These are phyloP conservation scores for Dendrothele bispora DNA, from an alignment of 768 basidiomycete species.

Conservation along the genomic window DNA sequence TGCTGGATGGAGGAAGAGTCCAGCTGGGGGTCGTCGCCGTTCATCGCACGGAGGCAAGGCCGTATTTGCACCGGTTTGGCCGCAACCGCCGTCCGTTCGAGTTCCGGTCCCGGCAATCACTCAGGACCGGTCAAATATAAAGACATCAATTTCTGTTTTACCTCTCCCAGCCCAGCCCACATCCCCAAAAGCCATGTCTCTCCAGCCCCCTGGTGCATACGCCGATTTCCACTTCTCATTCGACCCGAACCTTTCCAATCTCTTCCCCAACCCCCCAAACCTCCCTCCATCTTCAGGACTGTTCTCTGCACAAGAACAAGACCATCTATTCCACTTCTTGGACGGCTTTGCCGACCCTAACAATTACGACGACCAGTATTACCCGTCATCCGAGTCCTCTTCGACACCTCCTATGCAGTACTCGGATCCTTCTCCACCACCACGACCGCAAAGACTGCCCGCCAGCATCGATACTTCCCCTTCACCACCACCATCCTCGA, in stretches of 20 bases:
- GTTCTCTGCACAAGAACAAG: conserved; percentile 76
- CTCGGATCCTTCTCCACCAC: conserved; percentile 7
- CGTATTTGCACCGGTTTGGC: neutral
- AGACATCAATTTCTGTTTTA: too few species aligned
- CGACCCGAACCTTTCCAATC: conserved; percentile 53
- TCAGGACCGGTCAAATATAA: neutral
- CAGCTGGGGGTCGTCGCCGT: conserved; percentile 61
- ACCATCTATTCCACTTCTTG: conserved; percentile 78
- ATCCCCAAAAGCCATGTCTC: conserved; percentile 22
- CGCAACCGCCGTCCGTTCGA: neutral
- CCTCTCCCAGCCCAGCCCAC: too few species aligned
- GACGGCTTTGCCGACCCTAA: conserved; percentile 70
- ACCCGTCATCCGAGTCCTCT: conserved; percentile 1
- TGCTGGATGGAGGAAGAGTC: conserved; percentile 17
- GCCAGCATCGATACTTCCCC: neutral
- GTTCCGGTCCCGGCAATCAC: neutral
- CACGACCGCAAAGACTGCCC: conserved; percentile 4
- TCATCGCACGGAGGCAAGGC: neutral
- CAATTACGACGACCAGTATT: conserved; percentile 52
- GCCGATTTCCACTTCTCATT: conserved; percentile 75
- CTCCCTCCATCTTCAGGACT: conserved; percentile 74
- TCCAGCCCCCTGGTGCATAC: conserved; percentile 57
- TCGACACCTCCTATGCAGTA: conserved; percentile 5
- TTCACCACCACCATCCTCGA: conserved; percentile 23
- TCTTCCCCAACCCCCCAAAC: conserved; percentile 65